phyloP scores from a whole-genome alignment of 2,329 filamentous ascomycete genomes.

The Cladosporium sp. region DNA sequence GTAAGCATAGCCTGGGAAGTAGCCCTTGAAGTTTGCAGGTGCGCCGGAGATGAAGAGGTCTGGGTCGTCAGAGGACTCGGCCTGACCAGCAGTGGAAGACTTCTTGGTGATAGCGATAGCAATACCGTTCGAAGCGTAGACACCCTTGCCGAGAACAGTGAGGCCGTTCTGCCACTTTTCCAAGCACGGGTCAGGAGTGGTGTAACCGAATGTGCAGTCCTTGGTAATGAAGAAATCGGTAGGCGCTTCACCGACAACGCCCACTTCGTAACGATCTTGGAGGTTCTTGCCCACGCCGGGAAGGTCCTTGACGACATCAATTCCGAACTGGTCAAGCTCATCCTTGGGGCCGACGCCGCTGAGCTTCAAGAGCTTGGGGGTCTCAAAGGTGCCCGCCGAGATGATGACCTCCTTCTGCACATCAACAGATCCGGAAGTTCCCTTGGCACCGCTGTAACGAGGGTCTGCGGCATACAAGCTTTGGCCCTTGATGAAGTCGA shows the following conservation, averaged over 20 bases:
- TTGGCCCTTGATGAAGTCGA: conserved; percentile 40
- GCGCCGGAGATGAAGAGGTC: conserved; percentile 54
- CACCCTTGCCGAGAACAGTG: conserved; percentile 33
- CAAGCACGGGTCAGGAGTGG: conserved; percentile 38
- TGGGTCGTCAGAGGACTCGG: conserved; percentile 42
- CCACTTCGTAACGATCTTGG: conserved; percentile 56
- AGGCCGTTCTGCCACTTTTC: conserved; percentile 39
- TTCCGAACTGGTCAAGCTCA: conserved; percentile 51
- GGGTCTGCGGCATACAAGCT: conserved; percentile 39
- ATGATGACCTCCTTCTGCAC: conserved; percentile 39
- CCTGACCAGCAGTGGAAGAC: conserved; percentile 36
- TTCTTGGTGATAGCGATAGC: conserved; percentile 45
- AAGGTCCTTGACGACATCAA: conserved; percentile 53
- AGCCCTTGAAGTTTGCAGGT: conserved; percentile 50
- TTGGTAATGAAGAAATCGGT: conserved; percentile 36
- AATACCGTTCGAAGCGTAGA: conserved; percentile 50
- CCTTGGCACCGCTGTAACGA: conserved; percentile 27
- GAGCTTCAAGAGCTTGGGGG: conserved; percentile 50
- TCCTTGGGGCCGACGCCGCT: conserved; percentile 55
- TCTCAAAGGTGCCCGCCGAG: conserved; percentile 36
- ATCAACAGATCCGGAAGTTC: conserved; percentile 35
- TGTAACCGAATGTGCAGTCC: conserved; percentile 35
- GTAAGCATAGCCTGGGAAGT: conserved; percentile 50
- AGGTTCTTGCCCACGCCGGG: conserved; percentile 60
- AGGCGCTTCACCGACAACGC: conserved; percentile 43